Percentiles rank a stretch among this genome's conserved stretches.
phyloP scores from a whole-genome alignment of 345 rosid genomes.

The Excoecaria cochinchinensis region DNA sequence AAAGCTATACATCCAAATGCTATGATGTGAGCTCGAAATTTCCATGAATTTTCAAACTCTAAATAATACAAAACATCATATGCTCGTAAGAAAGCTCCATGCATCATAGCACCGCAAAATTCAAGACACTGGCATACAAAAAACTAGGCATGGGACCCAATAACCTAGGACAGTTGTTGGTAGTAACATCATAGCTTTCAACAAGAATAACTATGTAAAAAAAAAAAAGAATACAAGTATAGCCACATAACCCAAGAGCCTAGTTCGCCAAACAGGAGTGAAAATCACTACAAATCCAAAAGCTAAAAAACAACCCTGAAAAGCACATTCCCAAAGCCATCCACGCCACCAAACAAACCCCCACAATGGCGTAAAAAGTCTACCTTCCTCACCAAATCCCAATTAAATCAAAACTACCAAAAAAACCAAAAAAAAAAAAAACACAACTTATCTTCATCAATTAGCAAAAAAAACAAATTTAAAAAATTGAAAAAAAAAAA shows the following conservation, averaged over 20 bases:
- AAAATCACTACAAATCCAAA: constrained; percentile 21
- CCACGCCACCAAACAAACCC: constrained; percentile 21
- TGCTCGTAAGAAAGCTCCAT: constrained; percentile 22
- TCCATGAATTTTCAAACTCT: constrained; percentile 23
- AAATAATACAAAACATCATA: constrained; percentile 23
- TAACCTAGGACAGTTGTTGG: constrained; percentile 14
- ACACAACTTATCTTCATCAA: background rate
- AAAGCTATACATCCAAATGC: background rate
- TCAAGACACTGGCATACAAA: constrained; percentile 12
- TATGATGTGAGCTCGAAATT: constrained; percentile 15
- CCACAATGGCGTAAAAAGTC: constrained; percentile 7
- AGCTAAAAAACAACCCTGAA: constrained; percentile 26
- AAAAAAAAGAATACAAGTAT: constrained; percentile 19
- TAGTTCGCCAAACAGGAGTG: constrained; percentile 19
- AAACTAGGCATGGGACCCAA: constrained; percentile 37
- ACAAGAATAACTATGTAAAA: constrained; percentile 7
- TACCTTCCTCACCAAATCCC: constrained; percentile 8
- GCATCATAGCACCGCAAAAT: constrained; percentile 8
- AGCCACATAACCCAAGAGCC: constrained; percentile 20
- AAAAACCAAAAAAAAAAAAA: background rate
- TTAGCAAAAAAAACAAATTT: background rate
- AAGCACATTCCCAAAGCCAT: constrained; percentile 10
- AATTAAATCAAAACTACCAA: constrained; percentile 11
- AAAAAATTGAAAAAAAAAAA: background rate
- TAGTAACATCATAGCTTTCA: constrained; percentile 25